Conservation (phyloP, 2,329 filamentous ascomycete species). For the Fusarium poae region DNA sequence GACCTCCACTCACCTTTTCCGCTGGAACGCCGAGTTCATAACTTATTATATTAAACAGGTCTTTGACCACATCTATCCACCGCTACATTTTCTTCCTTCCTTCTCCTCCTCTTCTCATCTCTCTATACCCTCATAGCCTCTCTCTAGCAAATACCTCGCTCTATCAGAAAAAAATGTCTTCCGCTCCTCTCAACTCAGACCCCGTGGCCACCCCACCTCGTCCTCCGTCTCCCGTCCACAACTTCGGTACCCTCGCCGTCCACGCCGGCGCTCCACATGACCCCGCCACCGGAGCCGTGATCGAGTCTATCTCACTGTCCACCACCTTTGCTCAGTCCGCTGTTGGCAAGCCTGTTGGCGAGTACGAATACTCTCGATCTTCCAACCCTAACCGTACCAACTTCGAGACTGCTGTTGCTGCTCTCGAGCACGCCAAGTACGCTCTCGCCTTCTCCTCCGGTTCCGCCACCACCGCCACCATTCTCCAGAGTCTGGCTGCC, state of each 20-base stretch:
- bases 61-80: constrained; percentile 24
- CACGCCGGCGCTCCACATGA: constrained; percentile 94
- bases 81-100: constrained; percentile 2
- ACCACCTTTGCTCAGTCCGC: constrained; percentile 95
- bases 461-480: constrained; percentile 91
- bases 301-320: constrained; percentile 94
- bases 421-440: constrained; percentile 91
- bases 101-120: neutral
- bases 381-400: constrained; percentile 96
- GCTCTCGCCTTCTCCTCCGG: constrained; percentile 95
- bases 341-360: constrained; percentile 87
- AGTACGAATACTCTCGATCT: constrained; percentile 93
- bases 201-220: constrained; percentile 80
- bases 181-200: constrained; percentile 54
- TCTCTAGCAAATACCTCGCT: neutral
- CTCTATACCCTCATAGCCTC: constrained; percentile 4
- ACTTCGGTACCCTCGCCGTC: constrained; percentile 93
- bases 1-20: constrained; percentile 32
- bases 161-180: constrained; percentile 40
- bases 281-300: constrained; percentile 92
- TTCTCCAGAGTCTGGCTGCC: constrained; percentile 90
- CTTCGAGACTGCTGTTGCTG: constrained; percentile 91
- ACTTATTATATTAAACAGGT: constrained; percentile 34
- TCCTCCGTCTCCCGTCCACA: constrained; percentile 77
- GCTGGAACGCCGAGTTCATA: constrained; percentile 32